Conservation (phyloP, 768 basidiomycete genomes). For the Suillus subluteus region DNA sequence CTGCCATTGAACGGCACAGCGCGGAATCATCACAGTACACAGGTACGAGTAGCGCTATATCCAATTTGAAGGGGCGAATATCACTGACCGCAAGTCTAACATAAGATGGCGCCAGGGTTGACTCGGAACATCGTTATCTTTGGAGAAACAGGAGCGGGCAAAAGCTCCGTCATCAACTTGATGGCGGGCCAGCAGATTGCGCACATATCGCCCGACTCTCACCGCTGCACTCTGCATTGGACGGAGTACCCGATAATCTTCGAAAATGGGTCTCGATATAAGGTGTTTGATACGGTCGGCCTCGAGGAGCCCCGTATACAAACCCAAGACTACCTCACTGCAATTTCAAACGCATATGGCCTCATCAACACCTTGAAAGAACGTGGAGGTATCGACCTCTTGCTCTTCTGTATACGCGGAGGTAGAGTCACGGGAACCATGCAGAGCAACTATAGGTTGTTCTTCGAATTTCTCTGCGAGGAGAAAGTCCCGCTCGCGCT, state of each 20-base stretch:
- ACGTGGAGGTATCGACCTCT: conserved; percentile 42
- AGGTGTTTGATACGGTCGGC: conserved; percentile 39
- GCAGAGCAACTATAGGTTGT: conserved; percentile 44
- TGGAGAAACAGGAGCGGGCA: conserved; percentile 46
- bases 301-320: conserved; percentile 37
- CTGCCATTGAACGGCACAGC: background rate
- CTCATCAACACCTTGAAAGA: conserved; percentile 37
- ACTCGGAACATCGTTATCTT: conserved; percentile 47
- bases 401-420: conserved; percentile 46
- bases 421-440: conserved; percentile 42
- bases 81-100: background rate
- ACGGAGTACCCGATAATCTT: conserved; percentile 30
- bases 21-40: background rate
- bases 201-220: conserved; percentile 28
- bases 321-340: conserved; percentile 28
- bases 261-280: conserved; percentile 22
- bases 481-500: conserved; percentile 34
- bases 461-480: conserved; percentile 46
- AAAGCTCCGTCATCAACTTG: conserved; percentile 39
- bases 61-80: background rate
- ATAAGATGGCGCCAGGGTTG: conserved; percentile 7
- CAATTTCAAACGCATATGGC: conserved; percentile 32
- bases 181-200: conserved; percentile 31
- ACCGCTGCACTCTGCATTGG: conserved; percentile 43
- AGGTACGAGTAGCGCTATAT: conserved; percentile 1